Conservation (phyloP, 2,329 filamentous ascomycete genomes). For the Hymenoscyphus scutula region DNA sequence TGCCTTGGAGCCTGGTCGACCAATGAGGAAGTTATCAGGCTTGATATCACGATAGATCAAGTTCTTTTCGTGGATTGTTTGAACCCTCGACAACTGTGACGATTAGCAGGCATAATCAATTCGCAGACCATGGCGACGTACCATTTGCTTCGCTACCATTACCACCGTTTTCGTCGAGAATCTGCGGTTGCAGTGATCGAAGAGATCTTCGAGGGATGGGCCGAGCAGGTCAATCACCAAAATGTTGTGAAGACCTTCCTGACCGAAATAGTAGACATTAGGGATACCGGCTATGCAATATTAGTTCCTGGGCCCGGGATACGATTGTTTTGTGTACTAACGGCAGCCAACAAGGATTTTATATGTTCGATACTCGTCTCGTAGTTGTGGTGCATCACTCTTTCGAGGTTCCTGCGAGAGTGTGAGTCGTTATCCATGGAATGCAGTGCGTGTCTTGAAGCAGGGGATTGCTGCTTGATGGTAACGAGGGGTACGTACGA, state of each 20-base stretch:
- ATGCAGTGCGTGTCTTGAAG: not conserved
- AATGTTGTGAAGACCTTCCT: slow-evolving; percentile 98
- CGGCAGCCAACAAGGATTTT: slow-evolving; percentile 99
- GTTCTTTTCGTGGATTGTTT: slow-evolving; percentile 96
- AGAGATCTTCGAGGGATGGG: slow-evolving; percentile 92
- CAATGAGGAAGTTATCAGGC: slow-evolving; percentile 98
- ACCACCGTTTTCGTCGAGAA: slow-evolving; percentile 98
- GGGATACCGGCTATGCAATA: slow-evolving; percentile 78
- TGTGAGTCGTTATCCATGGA: slow-evolving; percentile 6
- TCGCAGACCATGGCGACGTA: slow-evolving; percentile 40
- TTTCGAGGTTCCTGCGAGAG: slow-evolving; percentile 82
- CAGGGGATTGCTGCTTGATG: not conserved
- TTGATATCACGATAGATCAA: slow-evolving; percentile 99
- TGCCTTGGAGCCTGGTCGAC: slow-evolving; percentile 86
- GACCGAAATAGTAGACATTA: slow-evolving; percentile 99
- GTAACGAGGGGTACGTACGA: slow-evolving; percentile 59
- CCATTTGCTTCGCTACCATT: slow-evolving; percentile 99
- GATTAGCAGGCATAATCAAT: slow-evolving; percentile 18
- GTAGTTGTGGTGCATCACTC: slow-evolving; percentile 94
- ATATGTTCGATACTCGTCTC: slow-evolving; percentile 98
- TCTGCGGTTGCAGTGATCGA: slow-evolving; percentile 92
- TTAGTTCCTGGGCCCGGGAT: slow-evolving; percentile 36
- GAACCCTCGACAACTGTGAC: slow-evolving; percentile 78
- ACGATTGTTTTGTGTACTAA: slow-evolving; percentile 55
- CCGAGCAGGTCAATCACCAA: slow-evolving; percentile 96